Conservation (phyloP, 768 basidiomycete species). For the Lentinula boryana region DNA sequence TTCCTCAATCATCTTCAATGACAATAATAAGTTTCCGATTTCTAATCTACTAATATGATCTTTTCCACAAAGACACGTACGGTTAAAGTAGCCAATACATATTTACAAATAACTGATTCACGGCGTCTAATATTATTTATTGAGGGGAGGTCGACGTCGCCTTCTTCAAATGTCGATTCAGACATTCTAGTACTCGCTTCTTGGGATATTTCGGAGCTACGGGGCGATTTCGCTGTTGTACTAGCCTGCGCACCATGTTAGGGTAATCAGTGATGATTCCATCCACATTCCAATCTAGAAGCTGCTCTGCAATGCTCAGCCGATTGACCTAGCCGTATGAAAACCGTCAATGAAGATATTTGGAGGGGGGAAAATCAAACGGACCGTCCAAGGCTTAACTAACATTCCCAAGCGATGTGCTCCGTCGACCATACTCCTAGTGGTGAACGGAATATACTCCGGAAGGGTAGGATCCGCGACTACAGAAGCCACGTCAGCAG, state of each 20-base stretch:
- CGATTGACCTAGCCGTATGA: constrained; percentile 44
- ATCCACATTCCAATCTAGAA: constrained; percentile 58
- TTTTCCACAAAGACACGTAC: neutral
- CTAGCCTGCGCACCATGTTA: constrained; percentile 47
- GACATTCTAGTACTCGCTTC: constrained; percentile 53
- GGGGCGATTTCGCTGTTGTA: constrained; percentile 43
- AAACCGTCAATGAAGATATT: neutral
- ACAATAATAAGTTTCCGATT: too few relatives aligned
- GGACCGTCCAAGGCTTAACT: constrained; percentile 73
- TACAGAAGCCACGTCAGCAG: constrained; percentile 36
- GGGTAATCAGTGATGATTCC: constrained; percentile 81
- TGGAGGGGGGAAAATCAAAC: constrained; percentile 13
- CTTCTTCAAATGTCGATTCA: constrained; percentile 39
- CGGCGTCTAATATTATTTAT: neutral
- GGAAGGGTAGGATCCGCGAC: constrained; percentile 35
- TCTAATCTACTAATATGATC: neutral
- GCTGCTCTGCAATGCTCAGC: constrained; percentile 53
- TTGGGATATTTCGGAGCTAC: constrained; percentile 58
- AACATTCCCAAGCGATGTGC: constrained; percentile 58
- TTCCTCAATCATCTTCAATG: too few relatives aligned
- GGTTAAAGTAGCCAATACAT: neutral
- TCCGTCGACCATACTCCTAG: constrained; percentile 58
- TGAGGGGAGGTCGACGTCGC: constrained; percentile 17
- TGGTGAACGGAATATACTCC: constrained; percentile 53
- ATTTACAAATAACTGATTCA: neutral